Percentiles rank a stretch among this genome's conserved stretches.
phyloP scores from a whole-genome alignment of 257 asterid genomes.

The Parsonsia alboflavescens region DNA sequence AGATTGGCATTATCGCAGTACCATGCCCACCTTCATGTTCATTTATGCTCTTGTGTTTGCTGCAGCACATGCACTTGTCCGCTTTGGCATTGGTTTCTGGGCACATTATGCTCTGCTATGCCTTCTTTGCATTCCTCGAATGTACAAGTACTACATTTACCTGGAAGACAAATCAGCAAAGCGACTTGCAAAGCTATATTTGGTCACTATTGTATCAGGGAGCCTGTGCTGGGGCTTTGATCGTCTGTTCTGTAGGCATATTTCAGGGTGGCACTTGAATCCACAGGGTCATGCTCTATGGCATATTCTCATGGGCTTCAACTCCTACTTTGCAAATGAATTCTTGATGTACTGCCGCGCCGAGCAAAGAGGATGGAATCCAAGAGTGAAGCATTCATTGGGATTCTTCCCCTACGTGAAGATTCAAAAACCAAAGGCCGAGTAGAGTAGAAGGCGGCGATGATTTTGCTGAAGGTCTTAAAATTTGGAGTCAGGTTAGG shows the following conservation, averaged over 20 bases:
- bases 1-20: constrained; percentile 95
- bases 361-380: constrained; percentile 84
- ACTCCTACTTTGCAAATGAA: constrained; percentile 80
- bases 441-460: no score
- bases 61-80: constrained; percentile 62
- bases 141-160: constrained; percentile 81
- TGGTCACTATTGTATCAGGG: constrained; percentile 48
- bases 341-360: constrained; percentile 96
- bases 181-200: constrained; percentile 64
- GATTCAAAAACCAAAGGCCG: constrained; percentile 74
- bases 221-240: constrained; percentile 73
- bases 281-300: constrained; percentile 96
- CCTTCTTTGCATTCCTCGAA: constrained; percentile 89
- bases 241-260: constrained; percentile 52
- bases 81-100: constrained; percentile 64
- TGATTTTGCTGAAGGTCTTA: constrained; percentile 1
- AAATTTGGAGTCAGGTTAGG: constrained; percentile 15
- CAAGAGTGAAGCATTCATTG: constrained; percentile 52
- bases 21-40: constrained; percentile 92
- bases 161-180: constrained; percentile 73
- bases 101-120: constrained; percentile 81
- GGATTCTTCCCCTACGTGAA: constrained; percentile 71
- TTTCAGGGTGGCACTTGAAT: constrained; percentile 49
- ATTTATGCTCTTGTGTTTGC: constrained; percentile 81
- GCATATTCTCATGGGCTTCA: constrained; percentile 87